Conservation (phyloP, 495 filamentous ascomycete genomes). For the Lasiosphaeriaceae sp. region DNA sequence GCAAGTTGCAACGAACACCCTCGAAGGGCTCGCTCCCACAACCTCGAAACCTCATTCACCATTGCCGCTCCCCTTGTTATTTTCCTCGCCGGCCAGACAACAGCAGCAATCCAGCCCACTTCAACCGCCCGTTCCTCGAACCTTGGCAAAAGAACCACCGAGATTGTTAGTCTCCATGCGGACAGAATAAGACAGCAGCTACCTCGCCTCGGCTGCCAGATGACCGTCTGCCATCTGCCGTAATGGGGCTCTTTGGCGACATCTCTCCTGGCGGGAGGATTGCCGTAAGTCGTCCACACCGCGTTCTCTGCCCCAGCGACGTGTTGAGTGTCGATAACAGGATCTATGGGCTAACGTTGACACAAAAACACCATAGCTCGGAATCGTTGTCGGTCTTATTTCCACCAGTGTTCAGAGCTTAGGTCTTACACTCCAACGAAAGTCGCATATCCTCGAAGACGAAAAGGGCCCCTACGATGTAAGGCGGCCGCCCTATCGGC, state of each 20-base stretch:
- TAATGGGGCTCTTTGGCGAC: slow-evolving; percentile 74
- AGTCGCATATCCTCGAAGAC: slow-evolving; percentile 97
- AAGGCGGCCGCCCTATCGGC: slow-evolving; percentile 80
- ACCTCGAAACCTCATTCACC: too few species aligned
- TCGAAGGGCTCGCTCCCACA: too few species aligned
- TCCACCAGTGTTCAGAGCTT: slow-evolving; percentile 93
- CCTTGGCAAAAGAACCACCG: neutral
- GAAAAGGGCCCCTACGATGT: slow-evolving; percentile 77
- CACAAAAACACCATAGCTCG: slow-evolving; percentile 58
- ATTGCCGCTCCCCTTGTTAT: too few species aligned
- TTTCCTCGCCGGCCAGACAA: neutral
- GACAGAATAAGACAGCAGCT: slow-evolving; percentile 15
- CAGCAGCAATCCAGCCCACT: neutral
- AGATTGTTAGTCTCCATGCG: slow-evolving; percentile 20
- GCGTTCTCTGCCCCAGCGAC: neutral
- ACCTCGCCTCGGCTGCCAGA: slow-evolving; percentile 25
- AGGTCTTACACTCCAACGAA: slow-evolving; percentile 95
- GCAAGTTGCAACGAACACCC: too few species aligned
- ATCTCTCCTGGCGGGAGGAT: slow-evolving; percentile 84
- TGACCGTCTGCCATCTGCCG: slow-evolving; percentile 20
- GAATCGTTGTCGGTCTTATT: slow-evolving; percentile 85
- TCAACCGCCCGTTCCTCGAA: neutral
- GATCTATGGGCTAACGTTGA: slow-evolving; percentile 15
- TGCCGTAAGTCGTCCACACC: slow-evolving; percentile 54
- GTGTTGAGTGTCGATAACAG: neutral